Percentiles rank a stretch among this genome's conserved stretches.
Conservation (phyloP, 768 basidiomycete genomes). For the Lactarius sanguifluus region DNA sequence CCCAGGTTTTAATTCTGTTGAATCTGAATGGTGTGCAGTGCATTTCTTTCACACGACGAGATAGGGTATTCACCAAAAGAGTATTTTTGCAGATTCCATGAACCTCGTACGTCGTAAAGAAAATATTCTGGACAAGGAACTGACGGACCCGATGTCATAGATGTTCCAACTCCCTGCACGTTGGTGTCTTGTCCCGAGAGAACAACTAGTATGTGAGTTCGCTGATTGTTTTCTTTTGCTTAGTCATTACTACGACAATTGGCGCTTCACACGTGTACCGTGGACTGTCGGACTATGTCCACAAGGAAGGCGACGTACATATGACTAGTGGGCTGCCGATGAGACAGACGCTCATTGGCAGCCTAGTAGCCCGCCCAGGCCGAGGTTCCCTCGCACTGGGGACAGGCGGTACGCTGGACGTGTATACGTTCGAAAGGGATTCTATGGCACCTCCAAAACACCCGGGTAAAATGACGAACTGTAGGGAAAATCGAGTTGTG, state of each 20-base stretch:
- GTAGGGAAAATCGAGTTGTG: not conserved
- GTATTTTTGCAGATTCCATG: not conserved
- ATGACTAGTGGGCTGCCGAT: not conserved
- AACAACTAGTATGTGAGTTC: not conserved
- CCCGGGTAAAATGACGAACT: not conserved
- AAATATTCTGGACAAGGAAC: too few species aligned
- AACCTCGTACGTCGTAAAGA: too few species aligned
- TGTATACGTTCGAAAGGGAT: not conserved
- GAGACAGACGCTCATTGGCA: not conserved
- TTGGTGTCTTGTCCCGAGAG: too few species aligned
- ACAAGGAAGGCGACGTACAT: not conserved
- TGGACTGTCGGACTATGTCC: conserved; percentile 1
- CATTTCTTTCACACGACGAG: not conserved
- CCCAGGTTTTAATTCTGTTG: conserved; percentile 6
- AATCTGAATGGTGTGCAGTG: conserved; percentile 10
- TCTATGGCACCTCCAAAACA: not conserved
- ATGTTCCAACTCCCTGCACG: too few species aligned
- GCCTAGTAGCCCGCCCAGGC: not conserved
- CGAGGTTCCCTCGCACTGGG: not conserved
- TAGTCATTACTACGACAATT: too few species aligned
- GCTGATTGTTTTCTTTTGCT: not conserved
- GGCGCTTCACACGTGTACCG: not conserved
- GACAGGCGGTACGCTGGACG: not conserved
- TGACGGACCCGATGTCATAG: too few species aligned
- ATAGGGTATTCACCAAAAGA: not conserved